Base-by-base conservation (phyloP, 1,139 yeast species). In the Nakaseomyces sp. region DNA sequence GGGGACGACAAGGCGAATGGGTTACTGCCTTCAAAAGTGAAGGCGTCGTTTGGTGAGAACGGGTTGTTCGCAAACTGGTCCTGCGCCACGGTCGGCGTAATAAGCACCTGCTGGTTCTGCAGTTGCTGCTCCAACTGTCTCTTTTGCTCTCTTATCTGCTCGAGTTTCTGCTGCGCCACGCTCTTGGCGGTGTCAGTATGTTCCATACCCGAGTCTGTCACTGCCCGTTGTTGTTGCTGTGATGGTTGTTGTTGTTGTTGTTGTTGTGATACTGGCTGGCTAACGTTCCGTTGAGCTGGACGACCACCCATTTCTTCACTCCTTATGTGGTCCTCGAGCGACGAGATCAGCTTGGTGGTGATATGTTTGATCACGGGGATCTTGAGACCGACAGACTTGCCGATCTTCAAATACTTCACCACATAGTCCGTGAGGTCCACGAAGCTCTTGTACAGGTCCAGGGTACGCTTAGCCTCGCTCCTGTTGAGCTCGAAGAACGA, bases 341-440 rank as follows among this genome's bases (percentile, higher is more conserved):
- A 82, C 35, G 81, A 74, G 7, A 95, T 84, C 55, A 91, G 73
- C 22, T 95, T 93, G 1, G 96, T 89, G 12, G 97, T 97, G 0
- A 97, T 96, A 65, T 91, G 98, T 62, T 87, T 87, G 49, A 91
- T 89, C 12, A 95, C 89, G 22, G 98, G 98, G 25, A 91, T 95
- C 58, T 84, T 88, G 49, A 91, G 70, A 56, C 88, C 88, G 1
- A 97, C 87, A 2, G 91, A 79, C 60, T 91, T 89, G 5, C 97
- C 98, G 16, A 84, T 81, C 54, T 94, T 77, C 56, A 91, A 72
- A 62, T 83, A 91, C 54, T 81, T 83, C 37, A 91, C 91, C 16
- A 89, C 97, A 58, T 81, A 82, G 45, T 81, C 81, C 0, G 98
- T 91, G 60, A 87, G 80, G 49, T 80, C 83, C 41, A 89, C 94